Percentiles rank a stretch among this genome's conserved stretches.
Conservation (phyloP, 148 eudicot genomes). For the Silene latifolia region DNA sequence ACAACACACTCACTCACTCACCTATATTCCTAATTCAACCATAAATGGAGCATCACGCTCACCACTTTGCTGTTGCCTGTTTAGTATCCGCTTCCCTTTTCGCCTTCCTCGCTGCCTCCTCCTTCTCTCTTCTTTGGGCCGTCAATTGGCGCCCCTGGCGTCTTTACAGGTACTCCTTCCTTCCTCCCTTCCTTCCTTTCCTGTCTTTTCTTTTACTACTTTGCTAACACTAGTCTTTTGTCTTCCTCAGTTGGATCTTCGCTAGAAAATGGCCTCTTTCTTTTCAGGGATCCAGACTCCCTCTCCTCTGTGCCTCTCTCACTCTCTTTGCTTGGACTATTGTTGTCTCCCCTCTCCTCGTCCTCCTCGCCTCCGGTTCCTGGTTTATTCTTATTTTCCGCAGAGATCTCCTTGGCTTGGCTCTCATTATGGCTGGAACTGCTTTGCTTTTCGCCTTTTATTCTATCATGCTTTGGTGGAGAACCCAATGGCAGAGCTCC, state of each 20-base stretch:
- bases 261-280: constrained; percentile 89
- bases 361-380: constrained; percentile 76
- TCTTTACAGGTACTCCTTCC: constrained; percentile 55
- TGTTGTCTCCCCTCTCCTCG: constrained; percentile 71
- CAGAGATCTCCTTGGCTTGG: constrained; percentile 83
- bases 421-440: constrained; percentile 87
- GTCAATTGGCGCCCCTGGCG: constrained; percentile 99
- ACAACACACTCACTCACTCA: background rate
- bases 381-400: constrained; percentile 67
- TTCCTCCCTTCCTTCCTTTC: background rate
- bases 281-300: constrained; percentile 74
- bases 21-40: background rate
- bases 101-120: constrained; percentile 54
- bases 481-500: constrained; percentile 99
- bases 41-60: background rate
- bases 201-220: background rate
- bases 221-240: background rate
- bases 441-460: constrained; percentile 95
- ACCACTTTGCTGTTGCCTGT: constrained; percentile 55
- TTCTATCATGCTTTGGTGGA: constrained; percentile 99
- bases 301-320: constrained; percentile 58
- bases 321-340: constrained; percentile 64
- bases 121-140: constrained; percentile 88
- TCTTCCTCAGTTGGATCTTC: constrained; percentile 78
- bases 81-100: constrained; percentile 63